Base-by-base conservation (phyloP, 208 protist species). In the Crithidia sp. region DNA sequence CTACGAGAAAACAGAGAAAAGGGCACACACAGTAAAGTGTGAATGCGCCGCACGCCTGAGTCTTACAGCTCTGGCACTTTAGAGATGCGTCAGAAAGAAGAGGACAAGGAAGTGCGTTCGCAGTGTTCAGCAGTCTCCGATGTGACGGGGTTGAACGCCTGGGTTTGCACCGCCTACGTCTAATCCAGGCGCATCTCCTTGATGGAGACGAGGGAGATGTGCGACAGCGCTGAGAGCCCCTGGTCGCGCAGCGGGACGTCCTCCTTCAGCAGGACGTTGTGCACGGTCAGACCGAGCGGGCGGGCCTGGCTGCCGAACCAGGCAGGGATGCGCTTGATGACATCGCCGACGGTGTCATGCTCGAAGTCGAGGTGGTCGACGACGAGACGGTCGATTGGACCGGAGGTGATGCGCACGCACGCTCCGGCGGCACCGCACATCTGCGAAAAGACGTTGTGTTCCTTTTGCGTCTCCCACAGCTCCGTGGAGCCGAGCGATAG, bases 251-350 rank as follows among this genome's bases (percentile, higher is more conserved):
- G 66, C n/a, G 78, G 56, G 6, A 67, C 17, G 13, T 64, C 71
- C 10, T 66, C 67, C 43, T 77, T 59, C 37, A 81, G 67, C 2
- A 73, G 63, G 4, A 65, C 47, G 36, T 78, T 81, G 66, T 75
- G 65, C 64, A 69, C 53, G 7, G 57, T 74, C 9, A 84, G 56
- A 37, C 52, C 67, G 17, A 87, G 45, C 44, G 74, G 79, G 19
- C 77, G 82, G 16, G 39, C 41, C 59, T 78, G 64, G 8, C 73
- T 69, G 44, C 82, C 82, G 45, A 86, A 83, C 82, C 82, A 83
- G 9, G 69, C 16, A 4, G 77, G 82, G 12, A 83, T 65, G 49
- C 69, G 65, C 65, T 76, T 52, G 43, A 74, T 77, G 9, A 86
- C 68, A 13, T 75, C 73, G 8, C 54, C 74, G 17, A 83, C 74